Conservation (phyloP, 2,329 filamentous ascomycete genomes). For the Cryphonectria naterciae region DNA sequence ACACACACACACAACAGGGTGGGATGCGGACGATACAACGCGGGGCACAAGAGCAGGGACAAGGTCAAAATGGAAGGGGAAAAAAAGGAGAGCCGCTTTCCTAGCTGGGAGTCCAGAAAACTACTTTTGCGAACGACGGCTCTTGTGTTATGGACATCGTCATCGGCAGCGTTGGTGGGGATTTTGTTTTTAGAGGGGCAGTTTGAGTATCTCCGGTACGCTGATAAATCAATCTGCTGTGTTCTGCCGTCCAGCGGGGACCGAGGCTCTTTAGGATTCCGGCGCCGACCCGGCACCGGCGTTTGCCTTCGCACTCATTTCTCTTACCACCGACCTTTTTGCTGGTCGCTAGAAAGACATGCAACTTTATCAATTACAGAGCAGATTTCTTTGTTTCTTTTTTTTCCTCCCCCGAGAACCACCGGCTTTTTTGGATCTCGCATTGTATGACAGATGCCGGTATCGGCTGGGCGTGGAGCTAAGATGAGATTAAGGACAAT, state of each 20-base stretch:
- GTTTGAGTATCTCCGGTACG: not conserved
- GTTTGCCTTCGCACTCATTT: not conserved
- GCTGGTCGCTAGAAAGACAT: not conserved
- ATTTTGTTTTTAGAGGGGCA: constrained; percentile 19
- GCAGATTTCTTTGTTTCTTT: not conserved
- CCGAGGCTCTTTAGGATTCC: constrained; percentile 15
- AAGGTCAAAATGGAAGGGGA: no score
- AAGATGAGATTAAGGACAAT: not conserved
- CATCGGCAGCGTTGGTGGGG: constrained; percentile 25
- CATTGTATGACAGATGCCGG: not conserved
- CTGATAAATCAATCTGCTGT: constrained; percentile 27
- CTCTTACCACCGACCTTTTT: not conserved
- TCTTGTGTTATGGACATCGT: constrained; percentile 19
- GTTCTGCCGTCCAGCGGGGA: not conserved
- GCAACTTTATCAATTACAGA: not conserved
- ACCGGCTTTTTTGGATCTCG: not conserved
- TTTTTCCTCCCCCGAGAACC: not conserved
- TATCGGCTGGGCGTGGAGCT: not conserved
- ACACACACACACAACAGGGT: not conserved
- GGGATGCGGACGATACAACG: not conserved
- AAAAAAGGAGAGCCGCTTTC: not conserved
- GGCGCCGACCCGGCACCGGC: constrained; percentile 22
- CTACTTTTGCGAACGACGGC: not conserved
- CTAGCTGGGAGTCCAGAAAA: not conserved
- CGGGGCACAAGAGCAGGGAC: not conserved